Base-by-base conservation (phyloP, 176 grass and related monocot species). In the Carex myosuroides region DNA sequence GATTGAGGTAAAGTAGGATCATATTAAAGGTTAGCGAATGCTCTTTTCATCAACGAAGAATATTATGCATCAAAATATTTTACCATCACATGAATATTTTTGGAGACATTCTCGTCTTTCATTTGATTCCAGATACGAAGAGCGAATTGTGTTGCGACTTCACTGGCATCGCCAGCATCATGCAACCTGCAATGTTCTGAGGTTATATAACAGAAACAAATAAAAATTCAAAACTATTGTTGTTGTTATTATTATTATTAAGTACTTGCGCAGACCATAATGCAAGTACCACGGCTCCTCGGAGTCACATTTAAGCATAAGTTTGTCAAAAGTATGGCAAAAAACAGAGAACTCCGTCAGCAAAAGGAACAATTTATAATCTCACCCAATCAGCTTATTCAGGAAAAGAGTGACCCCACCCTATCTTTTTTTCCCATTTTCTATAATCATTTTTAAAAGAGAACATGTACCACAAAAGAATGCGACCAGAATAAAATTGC, bases 391-490 rank as follows among this genome's bases (percentile, higher is more conserved):
- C 55, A 44, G 12, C 69, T 73, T 73, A 73, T 73, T 46, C 26
- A 11, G 37, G 41, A 48, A 71, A 71, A 75, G 20, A 75, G 41
- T 5, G n/a, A 22, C 42, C 46, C 71, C 5, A 75, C 48, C 71
- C 44, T 54, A 16, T 22, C 8, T 24, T 76, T 9, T 76, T 76
- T 62, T 73, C 4, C 4, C 17, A 32, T 30, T 78, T 76, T 30
- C 37, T 64, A 79, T 79, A 21, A 79, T 8, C 13, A 30, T 9
- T 62, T 6, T 17, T 44, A 30, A 62, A 89, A 90, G 56, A 53
- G 71, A 81, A 76, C 24, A 61, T 85, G 62, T 98, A 98, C 95
- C 92, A 86, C 20, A 87, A 88, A 98, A 98, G 89, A 63, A 98
- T 84, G 79, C 26, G 85, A 71, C 68, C 74, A 79, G 80, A 91